These are phyloP conservation scores for Diutina neorugosa DNA, from an alignment of 1,139 yeast genomes.

Conservation along the genomic window DNA sequence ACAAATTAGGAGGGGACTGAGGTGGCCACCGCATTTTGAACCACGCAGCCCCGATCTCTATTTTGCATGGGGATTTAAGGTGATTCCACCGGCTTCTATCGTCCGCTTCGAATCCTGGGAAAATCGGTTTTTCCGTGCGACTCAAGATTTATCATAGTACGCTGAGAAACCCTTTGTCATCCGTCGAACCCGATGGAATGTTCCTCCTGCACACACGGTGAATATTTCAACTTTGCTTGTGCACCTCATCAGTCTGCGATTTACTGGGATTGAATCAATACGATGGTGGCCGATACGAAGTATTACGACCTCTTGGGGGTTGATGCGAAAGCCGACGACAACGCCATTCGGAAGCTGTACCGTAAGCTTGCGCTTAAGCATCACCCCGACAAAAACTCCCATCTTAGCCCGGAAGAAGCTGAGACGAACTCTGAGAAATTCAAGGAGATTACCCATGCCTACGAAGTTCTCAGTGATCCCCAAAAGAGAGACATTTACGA, in stretches of 20 bases:
- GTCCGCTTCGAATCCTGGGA: not conserved
- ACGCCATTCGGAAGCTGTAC: conserved; percentile 89
- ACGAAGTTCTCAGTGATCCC: conserved; percentile 75
- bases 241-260: not conserved
- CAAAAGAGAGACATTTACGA: conserved; percentile 87
- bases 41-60: not conserved
- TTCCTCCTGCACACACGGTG: not conserved
- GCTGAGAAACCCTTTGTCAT: not conserved
- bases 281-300: conserved; percentile 85
- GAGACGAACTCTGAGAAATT: conserved; percentile 49
- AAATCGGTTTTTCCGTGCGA: not conserved
- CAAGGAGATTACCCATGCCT: conserved; percentile 84
- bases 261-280: not conserved
- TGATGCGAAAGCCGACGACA: conserved; percentile 61
- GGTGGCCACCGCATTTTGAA: not conserved
- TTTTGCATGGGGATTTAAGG: not conserved
- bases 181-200: not conserved
- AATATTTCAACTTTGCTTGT: not conserved
- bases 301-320: conserved; percentile 82
- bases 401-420: conserved; percentile 66
- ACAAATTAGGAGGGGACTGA: not conserved
- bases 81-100: not conserved
- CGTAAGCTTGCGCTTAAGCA: conserved; percentile 84
- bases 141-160: not conserved
- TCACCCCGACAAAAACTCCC: conserved; percentile 81